Base-by-base conservation (phyloP, 2,329 filamentous ascomycete species). In the Fusarium agapanthi region DNA sequence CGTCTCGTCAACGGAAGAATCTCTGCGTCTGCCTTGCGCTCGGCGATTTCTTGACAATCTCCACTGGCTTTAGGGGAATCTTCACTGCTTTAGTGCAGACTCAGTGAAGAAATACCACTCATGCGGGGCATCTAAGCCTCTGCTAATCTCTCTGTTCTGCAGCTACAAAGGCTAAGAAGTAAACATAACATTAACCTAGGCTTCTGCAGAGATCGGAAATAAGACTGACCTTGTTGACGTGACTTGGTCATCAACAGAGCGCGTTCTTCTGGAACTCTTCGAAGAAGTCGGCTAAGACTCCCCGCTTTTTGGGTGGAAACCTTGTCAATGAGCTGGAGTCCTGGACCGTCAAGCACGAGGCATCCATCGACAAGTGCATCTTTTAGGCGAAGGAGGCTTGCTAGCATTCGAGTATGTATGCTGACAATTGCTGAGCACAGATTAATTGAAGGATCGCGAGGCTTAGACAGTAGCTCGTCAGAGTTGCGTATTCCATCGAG, bases 211-310 rank as follows among this genome's bases (percentile, higher is more conserved):
- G 35, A 40, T 51, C 32, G 63, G 59, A 60, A 73, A 67, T 53
- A 58, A 56, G 32, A 45, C 45, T 67, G 41, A 43, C 15, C 16
- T 51, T 18, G 50, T 51, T 22, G 50, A 53, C 47, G 20, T 51
- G 38, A 48, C 32, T 51, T 51, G 48, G 48, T 15, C 48, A 35
- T 56, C 43, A 45, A 37, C 15, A 37, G 40, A 63, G 26, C 57
- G 48, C 65, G 51, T 62, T 38, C 61, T 73, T 72, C 64, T 73
- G 55, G 71, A 73, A 73, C 63, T 58, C 43, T 67, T 61, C 51
- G 45, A 61, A 59, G 66, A 67, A 61, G 54, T n/a, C n/a, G 47
- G 43, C 45, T 61, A 44, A 30, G 56, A 40, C 56, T 64, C 71
- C 54, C 71, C 70, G 51, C 70, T 68, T 64, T 69, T 73, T 61